phyloP scores from a whole-genome alignment of 164 flowering plant genomes.

The Annona cherimola region DNA sequence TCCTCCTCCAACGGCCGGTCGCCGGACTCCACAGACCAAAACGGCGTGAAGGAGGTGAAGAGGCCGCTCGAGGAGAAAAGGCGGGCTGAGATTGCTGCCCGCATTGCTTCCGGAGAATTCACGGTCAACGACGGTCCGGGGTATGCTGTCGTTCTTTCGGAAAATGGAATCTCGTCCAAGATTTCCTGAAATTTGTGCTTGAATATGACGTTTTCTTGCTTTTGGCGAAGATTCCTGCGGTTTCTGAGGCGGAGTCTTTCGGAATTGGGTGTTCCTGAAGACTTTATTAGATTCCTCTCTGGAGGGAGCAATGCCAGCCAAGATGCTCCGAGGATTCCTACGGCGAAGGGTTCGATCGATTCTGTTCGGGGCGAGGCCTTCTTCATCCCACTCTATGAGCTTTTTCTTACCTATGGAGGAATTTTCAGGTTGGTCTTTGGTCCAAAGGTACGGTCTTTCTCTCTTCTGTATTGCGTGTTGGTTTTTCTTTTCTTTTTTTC shows the following conservation, averaged over 20 bases:
- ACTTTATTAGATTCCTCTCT: constrained; percentile 43
- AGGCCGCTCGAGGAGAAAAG: constrained; percentile 52
- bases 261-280: constrained; percentile 53
- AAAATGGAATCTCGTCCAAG: neutral
- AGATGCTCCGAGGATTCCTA: constrained; percentile 54
- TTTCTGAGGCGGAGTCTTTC: constrained; percentile 41
- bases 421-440: constrained; percentile 82
- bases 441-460: constrained; percentile 63
- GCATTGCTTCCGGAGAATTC: constrained; percentile 89
- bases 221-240: constrained; percentile 38
- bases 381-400: constrained; percentile 82
- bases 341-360: constrained; percentile 67
- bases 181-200: constrained; percentile 1
- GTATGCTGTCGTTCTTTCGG: constrained; percentile 26
- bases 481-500: constrained; percentile 12
- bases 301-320: constrained; percentile 25
- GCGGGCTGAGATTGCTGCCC: constrained; percentile 68
- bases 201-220: constrained; percentile 1
- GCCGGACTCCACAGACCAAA: constrained; percentile 34
- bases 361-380: constrained; percentile 71
- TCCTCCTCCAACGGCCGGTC: constrained; percentile 53
- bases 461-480: too few species aligned
- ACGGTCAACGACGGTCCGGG: constrained; percentile 56
- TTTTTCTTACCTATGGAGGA: constrained; percentile 88
- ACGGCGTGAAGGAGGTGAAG: constrained; percentile 42